Evolutionary conservation across 108 stramenopile genomes (phyloP), one percentile per base, ranked within the genome.

Genomic region (Conticribra weissflogii): DNA sequence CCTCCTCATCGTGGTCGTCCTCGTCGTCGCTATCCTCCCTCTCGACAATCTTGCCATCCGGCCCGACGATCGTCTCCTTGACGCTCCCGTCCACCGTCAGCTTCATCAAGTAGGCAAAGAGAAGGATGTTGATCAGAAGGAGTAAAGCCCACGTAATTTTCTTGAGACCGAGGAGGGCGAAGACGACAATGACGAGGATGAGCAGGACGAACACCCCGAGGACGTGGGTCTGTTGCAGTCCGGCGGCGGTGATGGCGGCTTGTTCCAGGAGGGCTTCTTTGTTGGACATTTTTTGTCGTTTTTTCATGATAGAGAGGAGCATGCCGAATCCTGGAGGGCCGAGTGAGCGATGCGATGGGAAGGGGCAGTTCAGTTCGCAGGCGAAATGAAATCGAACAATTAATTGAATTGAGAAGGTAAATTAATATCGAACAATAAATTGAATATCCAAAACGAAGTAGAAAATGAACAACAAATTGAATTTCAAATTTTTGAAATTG

Each of bases 61-160:
- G 88, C 31, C 90, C 93, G 57, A 93, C 86, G 18, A 90, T 81
- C 9, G 84, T 86, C 59, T 90, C 92, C 33, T 87, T 86, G 19
- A 86, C 68, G 19, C 80, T 82, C 33, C 81, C 84, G 54, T 91
- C 88, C 14, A 91, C 74, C 0, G 89, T 91, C 30, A 94, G 59
- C 79, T 94, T 94, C 89, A 94, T 90, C 46, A 94, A 75, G 65
- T 91, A 94, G 25, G 81, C 86, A 73, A 94, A 94, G 17, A 94
- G 67, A 0, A 86, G 81, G 29, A 89, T 79, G 55, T 88, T 91
- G 66, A 91, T 79, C 17, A 88, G 63, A 0, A 94, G 71, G 33
- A 94, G 57, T 51, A 94, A 66, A 14, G 85, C 71, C 90, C 90
- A 91, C 0, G 93, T 94, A 19, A 91, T 85, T 55, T 88, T 87